Evolutionary conservation across 208 protist species (phyloP), one percentile per base, ranked within the genome.

Genomic region (Acanthamoeba castellanii): DNA sequence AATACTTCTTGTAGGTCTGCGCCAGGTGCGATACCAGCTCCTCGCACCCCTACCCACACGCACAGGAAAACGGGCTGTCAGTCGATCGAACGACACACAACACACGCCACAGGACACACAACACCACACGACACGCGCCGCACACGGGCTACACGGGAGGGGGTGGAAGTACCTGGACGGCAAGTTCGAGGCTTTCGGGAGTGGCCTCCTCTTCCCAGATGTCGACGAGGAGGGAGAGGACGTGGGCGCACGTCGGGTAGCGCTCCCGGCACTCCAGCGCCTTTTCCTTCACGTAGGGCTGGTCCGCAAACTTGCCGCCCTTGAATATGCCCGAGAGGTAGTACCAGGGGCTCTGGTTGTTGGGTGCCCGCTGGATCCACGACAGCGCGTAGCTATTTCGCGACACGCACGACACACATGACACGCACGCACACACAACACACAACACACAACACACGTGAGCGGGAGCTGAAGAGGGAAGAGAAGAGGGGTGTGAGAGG

Each of bases 301-400:
- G 32, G 14, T 90, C 82, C 32, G 37, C 8, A 32, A 90, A 90
- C 57, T 90, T 90, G n/a, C n/a, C 57, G 13, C 82, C 82, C 57
- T 90, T 90, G 82, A 90, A 90, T 5, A 90, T 64, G 25, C 82
- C 82, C 16, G 50, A 37, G 57, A 90, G 27, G 50, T 90, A 90
- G 22, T 90, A 90, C 82, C 82, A 90, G 30, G 82, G 82, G 82
- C 82, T 90, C 50, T 90, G 82, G 82, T 90, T 90, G 37, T 90
- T 90, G 50, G 82, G 82, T n/a, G 82, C 82, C 32, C 50, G 27
- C 82, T 90, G 82, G 0, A 90, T 66, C 82, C 82, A 90, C 50
- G 82, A 90, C 47, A 90, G 57, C n/a, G 82, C 50, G 27, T 90
- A 90, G 50, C 82, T 90, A 32, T 0, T 18, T 42, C 59, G 20